Evolutionary conservation across 2,329 filamentous ascomycete genomes (phyloP), one percentile per base, ranked within the genome.

Genomic region (Colletotrichum noveboracense): DNA sequence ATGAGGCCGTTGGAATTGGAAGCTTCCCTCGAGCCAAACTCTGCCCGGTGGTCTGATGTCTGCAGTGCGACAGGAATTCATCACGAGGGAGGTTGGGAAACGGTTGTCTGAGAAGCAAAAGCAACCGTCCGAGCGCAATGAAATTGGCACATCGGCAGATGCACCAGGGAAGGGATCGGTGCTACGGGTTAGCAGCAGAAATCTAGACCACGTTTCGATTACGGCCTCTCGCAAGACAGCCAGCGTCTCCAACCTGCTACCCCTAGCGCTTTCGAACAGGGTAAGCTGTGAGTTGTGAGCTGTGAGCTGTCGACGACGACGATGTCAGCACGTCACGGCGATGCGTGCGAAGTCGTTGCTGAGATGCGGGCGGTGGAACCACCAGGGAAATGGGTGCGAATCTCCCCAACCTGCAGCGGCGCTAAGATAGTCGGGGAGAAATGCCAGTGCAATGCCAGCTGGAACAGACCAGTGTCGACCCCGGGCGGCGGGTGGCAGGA

Each of bases 71-170:
- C 73, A 28, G 30, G 55, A 61, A 67, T 18, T 10, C 55, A 56
- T 68, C 69, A 62, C 55, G 55, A 62, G 60, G 73, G 36, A 72
- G 73, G 73, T 28, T 75, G 70, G 69, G 43, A 73, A 65, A 68
- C 32, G 58, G 64, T 73, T 67, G 62, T 75, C 72, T 75, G 56
- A 73, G 70, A 73, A 72, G 38, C 69, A 64, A 61, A 62, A 70
- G 55, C 56, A 52, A 48, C 56, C 62, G 38, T 56, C 69, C 73
- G 55, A 72, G 55, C 69, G 68, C 34, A 52, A 68, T 48, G 28
- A 28, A 12, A 61, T 26, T 32, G 30, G 58, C 34, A 61, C 26
- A 43, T 70, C 66, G 43, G 71, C 66, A 34, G 56, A 73, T 30
- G 30, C 38, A 55, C 38, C 64, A 18, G 28, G 1, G 26, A 36